These are phyloP conservation scores for Gossypium ekmanianum DNA, from an alignment of 345 rosid species.

Conservation along the genomic window DNA sequence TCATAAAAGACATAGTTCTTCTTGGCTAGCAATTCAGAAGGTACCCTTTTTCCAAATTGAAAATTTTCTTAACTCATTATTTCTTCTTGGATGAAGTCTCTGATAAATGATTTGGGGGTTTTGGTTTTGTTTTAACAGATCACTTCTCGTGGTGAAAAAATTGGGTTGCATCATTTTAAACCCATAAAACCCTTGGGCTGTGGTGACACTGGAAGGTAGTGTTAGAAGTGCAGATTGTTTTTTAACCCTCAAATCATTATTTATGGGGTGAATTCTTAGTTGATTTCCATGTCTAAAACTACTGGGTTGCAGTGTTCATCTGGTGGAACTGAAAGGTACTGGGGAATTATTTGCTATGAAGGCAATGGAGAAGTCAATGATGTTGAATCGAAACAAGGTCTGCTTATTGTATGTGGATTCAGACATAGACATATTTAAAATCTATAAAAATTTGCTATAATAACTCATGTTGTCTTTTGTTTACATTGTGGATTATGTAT, in stretches of 20 bases:
- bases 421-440: too few relatives aligned
- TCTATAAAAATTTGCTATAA: too few relatives aligned
- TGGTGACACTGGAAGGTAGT: conserved; percentile 96
- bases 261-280: not conserved
- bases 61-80: not conserved
- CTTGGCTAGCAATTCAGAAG: conserved; percentile 87
- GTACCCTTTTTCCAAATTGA: conserved; percentile 25
- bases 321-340: conserved; percentile 78
- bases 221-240: not conserved
- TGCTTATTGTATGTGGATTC: not conserved
- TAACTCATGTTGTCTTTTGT: too few relatives aligned
- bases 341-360: conserved; percentile 87
- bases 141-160: conserved; percentile 60
- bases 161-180: conserved; percentile 81
- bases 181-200: conserved; percentile 92
- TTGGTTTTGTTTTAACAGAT: conserved; percentile 36
- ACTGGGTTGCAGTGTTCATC: conserved; percentile 59
- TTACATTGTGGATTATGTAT: not conserved
- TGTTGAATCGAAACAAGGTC: conserved; percentile 94
- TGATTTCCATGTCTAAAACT: not conserved
- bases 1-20: conserved; percentile 62
- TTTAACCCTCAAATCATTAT: not conserved
- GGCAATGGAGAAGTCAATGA: conserved; percentile 89
- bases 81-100: not conserved
- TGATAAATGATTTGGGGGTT: not conserved